Evolutionary conservation across 2,329 filamentous ascomycete species (phyloP).

Genomic region (Hypoxylon sp.): DNA sequence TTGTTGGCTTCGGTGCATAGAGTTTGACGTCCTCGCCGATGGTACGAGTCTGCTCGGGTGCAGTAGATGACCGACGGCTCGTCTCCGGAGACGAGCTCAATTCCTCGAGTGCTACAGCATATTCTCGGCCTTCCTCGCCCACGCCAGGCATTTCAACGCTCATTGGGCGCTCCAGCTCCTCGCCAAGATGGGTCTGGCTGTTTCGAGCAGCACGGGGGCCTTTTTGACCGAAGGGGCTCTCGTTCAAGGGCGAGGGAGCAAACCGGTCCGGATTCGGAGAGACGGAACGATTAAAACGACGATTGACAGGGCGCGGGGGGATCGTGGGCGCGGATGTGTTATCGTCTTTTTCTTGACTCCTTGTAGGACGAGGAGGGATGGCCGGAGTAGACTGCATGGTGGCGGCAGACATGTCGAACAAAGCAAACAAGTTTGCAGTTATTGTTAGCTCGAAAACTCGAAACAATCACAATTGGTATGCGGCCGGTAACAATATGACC

Average conservation of each 20-base stretch:
- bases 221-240: conserved; percentile 67
- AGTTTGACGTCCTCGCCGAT: conserved; percentile 86
- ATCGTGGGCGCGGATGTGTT: conserved; percentile 70
- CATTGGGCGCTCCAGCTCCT: conserved; percentile 70
- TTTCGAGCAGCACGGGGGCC: conserved; percentile 53
- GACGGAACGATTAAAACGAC: conserved; percentile 78
- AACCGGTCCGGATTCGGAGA: conserved; percentile 84
- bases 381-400: conserved; percentile 63
- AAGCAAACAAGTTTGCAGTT: conserved; percentile 24
- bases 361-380: conserved; percentile 69
- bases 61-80: conserved; percentile 54
- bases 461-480: conserved; percentile 41
- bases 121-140: conserved; percentile 91
- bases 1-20: conserved; percentile 88
- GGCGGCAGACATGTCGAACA: conserved; percentile 61
- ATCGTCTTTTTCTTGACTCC: conserved; percentile 62
- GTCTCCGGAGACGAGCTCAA: conserved; percentile 57
- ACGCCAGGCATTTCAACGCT: conserved; percentile 87
- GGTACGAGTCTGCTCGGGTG: conserved; percentile 80
- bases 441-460: conserved; percentile 44
- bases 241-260: conserved; percentile 87
- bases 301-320: conserved; percentile 79
- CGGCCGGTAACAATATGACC: conserved; percentile 40
- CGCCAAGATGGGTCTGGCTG: conserved; percentile 55
- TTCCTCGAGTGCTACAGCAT: conserved; percentile 71